Conservation (phyloP, 352 stramenopile genomes). For the Peronospora farinosa region DNA sequence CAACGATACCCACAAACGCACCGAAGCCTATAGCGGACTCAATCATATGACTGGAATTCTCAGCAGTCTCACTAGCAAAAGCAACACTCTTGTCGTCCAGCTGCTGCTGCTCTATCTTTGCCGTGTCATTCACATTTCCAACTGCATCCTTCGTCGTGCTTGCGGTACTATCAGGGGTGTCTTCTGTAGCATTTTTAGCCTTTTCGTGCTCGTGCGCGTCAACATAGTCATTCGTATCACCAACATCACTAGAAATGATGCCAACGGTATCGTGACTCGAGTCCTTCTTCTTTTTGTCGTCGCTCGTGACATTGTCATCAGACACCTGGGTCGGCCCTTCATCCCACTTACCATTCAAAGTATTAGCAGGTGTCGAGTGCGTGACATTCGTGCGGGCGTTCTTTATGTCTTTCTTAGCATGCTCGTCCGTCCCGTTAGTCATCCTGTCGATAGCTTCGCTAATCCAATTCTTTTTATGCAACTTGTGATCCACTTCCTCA, state of each 20-base stretch:
- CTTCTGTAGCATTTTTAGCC: conserved; percentile 25
- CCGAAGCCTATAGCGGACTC: conserved; percentile 20
- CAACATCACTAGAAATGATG: conserved; percentile 19
- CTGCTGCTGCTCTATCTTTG: conserved; percentile 24
- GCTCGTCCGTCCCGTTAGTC: no score
- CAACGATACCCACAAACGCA: conserved; percentile 28
- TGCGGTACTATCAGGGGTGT: conserved; percentile 15
- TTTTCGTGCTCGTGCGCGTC: conserved; percentile 23
- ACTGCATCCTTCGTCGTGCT: conserved; percentile 12
- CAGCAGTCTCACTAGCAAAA: conserved; percentile 17
- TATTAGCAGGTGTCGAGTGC: no score
- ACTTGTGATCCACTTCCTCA: no score
- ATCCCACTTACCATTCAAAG: no score
- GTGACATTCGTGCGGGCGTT: no score
- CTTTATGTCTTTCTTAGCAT: no score
- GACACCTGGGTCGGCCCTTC: no score
- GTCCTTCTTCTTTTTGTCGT: conserved; percentile 7
- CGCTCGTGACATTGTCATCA: no score
- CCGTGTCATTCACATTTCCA: conserved; percentile 17
- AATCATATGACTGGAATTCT: conserved; percentile 23
- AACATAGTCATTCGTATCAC: conserved; percentile 21
- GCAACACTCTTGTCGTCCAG: conserved; percentile 25
- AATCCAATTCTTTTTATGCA: no score
- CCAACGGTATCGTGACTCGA: no score
- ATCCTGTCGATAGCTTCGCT: no score